Evolutionary conservation across 345 rosid genomes (phyloP).

Genomic region (Arabidopsis arenosa): DNA sequence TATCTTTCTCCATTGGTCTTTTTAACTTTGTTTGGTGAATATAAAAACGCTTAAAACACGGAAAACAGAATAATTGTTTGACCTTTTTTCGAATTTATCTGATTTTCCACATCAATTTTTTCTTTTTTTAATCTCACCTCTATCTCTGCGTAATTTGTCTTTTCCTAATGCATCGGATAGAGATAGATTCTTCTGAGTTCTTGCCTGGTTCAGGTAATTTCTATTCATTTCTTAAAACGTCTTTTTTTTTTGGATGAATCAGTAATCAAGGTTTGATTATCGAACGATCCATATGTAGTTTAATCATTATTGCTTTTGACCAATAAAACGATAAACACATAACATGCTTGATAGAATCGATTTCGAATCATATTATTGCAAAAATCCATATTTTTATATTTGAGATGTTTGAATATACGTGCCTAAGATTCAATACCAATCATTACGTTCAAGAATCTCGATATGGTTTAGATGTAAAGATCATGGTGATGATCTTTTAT

Average conservation of each 20-base stretch:
- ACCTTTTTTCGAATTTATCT: background rate
- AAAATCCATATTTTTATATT: background rate
- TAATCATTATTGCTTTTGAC: background rate
- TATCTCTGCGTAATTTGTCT: slow-evolving; percentile 5
- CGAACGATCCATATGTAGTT: background rate
- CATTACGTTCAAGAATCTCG: slow-evolving; percentile 13
- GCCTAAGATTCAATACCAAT: background rate
- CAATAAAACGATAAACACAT: background rate
- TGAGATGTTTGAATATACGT: background rate
- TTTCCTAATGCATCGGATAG: slow-evolving; percentile 11
- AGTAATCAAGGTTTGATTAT: background rate
- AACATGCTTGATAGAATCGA: background rate
- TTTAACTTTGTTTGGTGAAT: slow-evolving; percentile 11
- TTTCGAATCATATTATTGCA: background rate
- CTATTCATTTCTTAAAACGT: background rate
- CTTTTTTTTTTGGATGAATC: background rate
- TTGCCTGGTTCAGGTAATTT: slow-evolving; percentile 34
- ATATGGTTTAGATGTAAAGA: background rate
- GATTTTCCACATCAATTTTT: background rate
- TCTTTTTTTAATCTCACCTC: background rate
- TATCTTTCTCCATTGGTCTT: slow-evolving; percentile 16
- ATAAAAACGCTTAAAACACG: slow-evolving; percentile 7
- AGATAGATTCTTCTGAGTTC: slow-evolving; percentile 32
- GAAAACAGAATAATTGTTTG: slow-evolving; percentile 2
- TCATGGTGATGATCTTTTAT: background rate